Evolutionary conservation across 257 asterid species (phyloP).

Genomic region (Solanum tarijense): DNA sequence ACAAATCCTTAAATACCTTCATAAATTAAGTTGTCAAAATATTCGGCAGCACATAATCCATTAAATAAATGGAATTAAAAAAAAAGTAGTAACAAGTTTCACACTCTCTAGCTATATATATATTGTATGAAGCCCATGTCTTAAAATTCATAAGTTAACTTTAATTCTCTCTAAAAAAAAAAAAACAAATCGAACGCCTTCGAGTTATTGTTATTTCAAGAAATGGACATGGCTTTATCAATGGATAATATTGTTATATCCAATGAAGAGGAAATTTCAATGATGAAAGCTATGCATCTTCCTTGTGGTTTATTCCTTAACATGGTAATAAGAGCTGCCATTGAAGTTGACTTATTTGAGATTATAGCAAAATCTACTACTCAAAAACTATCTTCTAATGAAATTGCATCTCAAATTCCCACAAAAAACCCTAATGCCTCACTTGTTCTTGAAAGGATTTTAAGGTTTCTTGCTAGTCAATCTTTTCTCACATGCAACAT

Average conservation of each 20-base stretch:
- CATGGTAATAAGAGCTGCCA: constrained; percentile 2
- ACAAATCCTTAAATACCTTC: not conserved
- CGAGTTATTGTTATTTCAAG: not conserved
- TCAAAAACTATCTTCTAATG: not conserved
- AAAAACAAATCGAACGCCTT: not conserved
- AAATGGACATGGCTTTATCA: not conserved
- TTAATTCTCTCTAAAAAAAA: not conserved
- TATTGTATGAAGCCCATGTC: not conserved
- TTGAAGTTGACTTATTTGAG: constrained; percentile 9
- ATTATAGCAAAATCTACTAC: constrained; percentile 5
- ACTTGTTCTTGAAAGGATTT: not conserved
- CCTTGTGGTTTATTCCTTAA: not conserved
- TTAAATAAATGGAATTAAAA: not conserved
- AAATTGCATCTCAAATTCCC: not conserved
- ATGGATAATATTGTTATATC: not conserved
- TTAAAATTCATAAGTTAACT: not conserved
- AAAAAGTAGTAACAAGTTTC: not conserved
- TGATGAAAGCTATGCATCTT: not conserved
- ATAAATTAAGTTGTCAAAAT: not conserved
- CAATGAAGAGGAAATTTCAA: not conserved
- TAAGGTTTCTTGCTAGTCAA: constrained; percentile 3
- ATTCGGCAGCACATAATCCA: not conserved
- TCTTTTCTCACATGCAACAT: not conserved
- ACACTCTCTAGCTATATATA: not conserved
- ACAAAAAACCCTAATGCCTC: not conserved